phyloP scores from a whole-genome alignment of 192 early-diverging fungal genomes.

The Mortierella claussenii region DNA sequence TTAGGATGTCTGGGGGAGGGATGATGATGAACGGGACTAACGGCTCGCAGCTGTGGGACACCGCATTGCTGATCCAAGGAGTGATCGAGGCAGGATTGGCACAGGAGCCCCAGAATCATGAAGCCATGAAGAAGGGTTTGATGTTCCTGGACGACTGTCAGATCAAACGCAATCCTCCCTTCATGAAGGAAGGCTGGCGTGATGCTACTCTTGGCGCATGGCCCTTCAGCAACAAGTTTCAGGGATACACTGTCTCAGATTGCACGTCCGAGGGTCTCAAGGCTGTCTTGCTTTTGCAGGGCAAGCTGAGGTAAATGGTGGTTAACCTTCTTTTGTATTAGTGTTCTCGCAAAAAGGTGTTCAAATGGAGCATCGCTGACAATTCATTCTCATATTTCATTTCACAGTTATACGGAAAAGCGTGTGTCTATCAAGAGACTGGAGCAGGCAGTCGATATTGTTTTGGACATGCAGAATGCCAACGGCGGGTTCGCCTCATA shows the following conservation, averaged over 20 bases:
- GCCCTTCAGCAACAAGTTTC: conserved; percentile 95
- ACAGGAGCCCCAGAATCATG: conserved; percentile 72
- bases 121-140: conserved; percentile 72
- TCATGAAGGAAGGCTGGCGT: conserved; percentile 78
- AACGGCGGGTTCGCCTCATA: conserved; percentile 95
- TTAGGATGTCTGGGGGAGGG: conserved; percentile 80
- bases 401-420: conserved; percentile 55
- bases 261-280: conserved; percentile 95
- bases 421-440: conserved; percentile 78
- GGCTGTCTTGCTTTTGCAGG: conserved; percentile 79
- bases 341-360: too few species aligned
- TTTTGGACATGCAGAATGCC: conserved; percentile 92
- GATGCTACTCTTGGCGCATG: conserved; percentile 92
- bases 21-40: conserved; percentile 98
- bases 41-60: conserved; percentile 98
- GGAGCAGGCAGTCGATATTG: conserved; percentile 87
- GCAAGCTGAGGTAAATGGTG: conserved; percentile 66
- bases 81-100: conserved; percentile 82
- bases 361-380: background rate
- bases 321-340: too few species aligned
- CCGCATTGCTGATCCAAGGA: conserved; percentile 89
- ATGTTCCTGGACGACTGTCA: conserved; percentile 88
- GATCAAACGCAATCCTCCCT: conserved; percentile 80
- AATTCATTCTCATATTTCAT: background rate
- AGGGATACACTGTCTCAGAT: conserved; percentile 96